Evolutionary conservation across 2,329 filamentous ascomycete species (phyloP), one percentile per base, ranked within the genome.

Genomic region (Curvularia sp.): DNA sequence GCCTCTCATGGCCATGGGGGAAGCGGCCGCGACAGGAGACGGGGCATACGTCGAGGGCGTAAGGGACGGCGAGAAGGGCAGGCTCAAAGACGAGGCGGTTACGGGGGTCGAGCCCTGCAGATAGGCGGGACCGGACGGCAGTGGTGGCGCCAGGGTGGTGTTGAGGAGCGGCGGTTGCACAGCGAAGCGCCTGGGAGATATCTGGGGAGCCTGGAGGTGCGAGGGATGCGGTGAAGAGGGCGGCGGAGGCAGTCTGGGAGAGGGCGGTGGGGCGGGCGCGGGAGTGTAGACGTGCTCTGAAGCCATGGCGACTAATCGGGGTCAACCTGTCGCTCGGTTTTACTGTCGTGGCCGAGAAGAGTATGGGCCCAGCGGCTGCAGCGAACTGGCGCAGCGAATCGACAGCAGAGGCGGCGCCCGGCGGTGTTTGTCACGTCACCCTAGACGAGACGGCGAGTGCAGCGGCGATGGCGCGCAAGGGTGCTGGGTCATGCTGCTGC

Each of bases 111-210:
- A 60, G 63, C 75, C 71, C 70, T 76, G 75, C 62, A 75, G 65
- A 60, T 65, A 72, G 38, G 65, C 51, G 6, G 61, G 61, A 52
- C 26, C 46, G 12, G 54, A 43, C 30, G 66, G 72, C 52, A 72
- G 75, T 49, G 73, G 72, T 67, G 76, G 74, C 58, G 73, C 72
- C 58, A 80, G 72, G 63, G 73, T 70, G 48, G 79, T 79, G 31
- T 76, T 78, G 58, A 80, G 72, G 18, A 75, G 71, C 35, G 77
- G 76, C 61, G 78, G 78, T 70, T 77, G 79, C 66, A 78, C 75
- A 63, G 75, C 73, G 50, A 75, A 68, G 65, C 74, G 74, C 63
- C 75, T 63, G 53, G 73, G 62, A 63, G 74, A 74, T 50, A 66
- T 66, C 56, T 72, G 67, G 44, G 65, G 67, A 47, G 65, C 53